Evolutionary conservation across 176 grass and related monocot species (phyloP), one percentile per base, ranked within the genome.

Genomic region (Eleusine coracana): DNA sequence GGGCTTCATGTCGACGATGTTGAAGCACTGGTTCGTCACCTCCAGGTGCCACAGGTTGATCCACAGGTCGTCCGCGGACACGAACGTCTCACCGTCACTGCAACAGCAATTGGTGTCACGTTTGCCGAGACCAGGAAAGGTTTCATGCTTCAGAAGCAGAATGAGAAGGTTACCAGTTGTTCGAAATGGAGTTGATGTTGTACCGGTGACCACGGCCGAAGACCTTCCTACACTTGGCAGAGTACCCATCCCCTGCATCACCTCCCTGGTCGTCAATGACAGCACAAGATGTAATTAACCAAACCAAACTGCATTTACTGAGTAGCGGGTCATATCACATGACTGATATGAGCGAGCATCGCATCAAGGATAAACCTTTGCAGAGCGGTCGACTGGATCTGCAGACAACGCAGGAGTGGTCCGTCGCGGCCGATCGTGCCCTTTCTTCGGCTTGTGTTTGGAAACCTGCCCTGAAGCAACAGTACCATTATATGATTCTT

Each of bases 41-140:
- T 92, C 90, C 39, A 88, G 34, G 52, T 92, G 84, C 86, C 86
- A 92, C 59, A 88, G 71, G 86, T 92, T 92, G 76, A 92, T 88
- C 87, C 82, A 70, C 23, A 92, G 83, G 14, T 92, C 90, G 60
- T 88, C 90, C 10, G 83, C 73, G 38, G 90, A 92, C 71, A 92
- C 81, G 79, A 92, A 86, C 72, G 90, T 92, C 86, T 92, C 90
- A 8, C 83, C 75, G 23, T 88, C 86, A 27, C 90, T 92, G 83
- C 17, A 61, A 37, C 69, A 25, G 5, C 6, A 6, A 21, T 31
- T 21, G 37, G 2, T 72, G 10, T 58, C 36, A 38, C 18, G 6
- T 59, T 81, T 40, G 73, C 5, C 23, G 7, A 44, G 25, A 41
- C 40, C 5, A 17, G 31, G 7, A 6, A 44, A 44, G 2, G 23